Percentiles rank a stretch among this genome's conserved stretches.
These are phyloP conservation scores for Stachybotrys chartarum DNA, from an alignment of 2,329 filamentous ascomycete genomes.

Conservation along the genomic window DNA sequence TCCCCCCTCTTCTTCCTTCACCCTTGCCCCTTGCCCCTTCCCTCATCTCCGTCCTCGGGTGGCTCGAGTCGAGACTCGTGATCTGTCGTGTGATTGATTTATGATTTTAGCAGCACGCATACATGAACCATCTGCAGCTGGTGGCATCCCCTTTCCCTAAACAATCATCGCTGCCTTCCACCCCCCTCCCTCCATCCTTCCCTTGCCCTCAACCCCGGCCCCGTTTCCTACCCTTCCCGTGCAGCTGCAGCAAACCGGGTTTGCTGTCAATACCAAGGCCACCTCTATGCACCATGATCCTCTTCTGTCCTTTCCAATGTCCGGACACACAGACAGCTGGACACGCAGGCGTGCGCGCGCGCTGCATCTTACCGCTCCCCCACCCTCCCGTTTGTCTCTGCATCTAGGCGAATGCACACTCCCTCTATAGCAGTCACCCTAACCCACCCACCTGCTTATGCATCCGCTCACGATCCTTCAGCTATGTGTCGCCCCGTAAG, in stretches of 20 bases:
- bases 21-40: not conserved
- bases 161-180: not conserved
- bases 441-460: not conserved
- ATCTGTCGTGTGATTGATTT: not conserved
- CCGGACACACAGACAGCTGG: not conserved
- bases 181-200: not conserved
- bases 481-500: conserved; percentile 78
- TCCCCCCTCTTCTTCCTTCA: not conserved
- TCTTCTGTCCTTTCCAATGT: not conserved
- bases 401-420: not conserved
- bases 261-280: not conserved
- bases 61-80: not conserved
- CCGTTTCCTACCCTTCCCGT: not conserved
- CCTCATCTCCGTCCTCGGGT: not conserved
- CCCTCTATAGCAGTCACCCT: not conserved
- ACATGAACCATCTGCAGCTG: not conserved
- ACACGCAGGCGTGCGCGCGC: not conserved
- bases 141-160: not conserved
- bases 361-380: not conserved
- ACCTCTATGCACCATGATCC: not conserved
- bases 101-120: not conserved
- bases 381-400: not conserved
- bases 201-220: not conserved
- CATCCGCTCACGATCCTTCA: conserved; percentile 17
- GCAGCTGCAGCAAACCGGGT: not conserved